Base-by-base conservation (phyloP, 345 rosid genomes). In the Linum tenue region DNA sequence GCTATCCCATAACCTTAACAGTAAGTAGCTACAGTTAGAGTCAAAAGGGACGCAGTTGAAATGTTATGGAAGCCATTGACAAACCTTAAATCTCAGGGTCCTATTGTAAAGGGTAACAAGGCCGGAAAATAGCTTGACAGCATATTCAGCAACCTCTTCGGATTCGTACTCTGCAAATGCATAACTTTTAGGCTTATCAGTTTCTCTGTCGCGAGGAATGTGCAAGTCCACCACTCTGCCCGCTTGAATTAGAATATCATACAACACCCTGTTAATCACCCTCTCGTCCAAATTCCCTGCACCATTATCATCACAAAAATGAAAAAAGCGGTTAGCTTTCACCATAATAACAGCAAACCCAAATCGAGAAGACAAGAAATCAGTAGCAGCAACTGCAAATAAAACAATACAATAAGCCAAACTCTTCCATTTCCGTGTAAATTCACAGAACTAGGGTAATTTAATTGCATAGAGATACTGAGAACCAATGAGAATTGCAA, bases 91-190 rank as follows among this genome's bases (percentile, higher is more conserved):
- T 68, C 80, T 88, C n/a, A 94, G 72, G 31, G 88, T 82, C 56
- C 97, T 75, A 9, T 80, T 88, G 73, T 83, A 79, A 12, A 94
- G 86, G 68, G 87, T 80, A n/a, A 94, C 95, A 36, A 94, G 87
- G 69, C 97, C 97, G 7, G 96, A 79, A 81, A 90, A 94, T 60
- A 90, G 95, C 84, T 79, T 88, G 50, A 90, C 87, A 42, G 99
- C 97, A 73, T 94, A 94, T 17, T 90, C 87, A 0, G 99, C 99
- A 73, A 88, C 77, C 70, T 90, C 92, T 68, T 84, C 88, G 36
- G 89, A 11, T 64, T 94, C 99, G 39, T 83, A 94, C 78, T 88
- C 92, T 2, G 86, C 99, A 67, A 90, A 94, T 0, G 97, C 99
- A 65, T 66, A 90, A 12, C 99, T 96, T 81, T 90, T 88, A 40